These are phyloP conservation scores for Colletotrichum truncatum DNA, from an alignment of 2,329 filamentous ascomycete species.

Conservation along the genomic window DNA sequence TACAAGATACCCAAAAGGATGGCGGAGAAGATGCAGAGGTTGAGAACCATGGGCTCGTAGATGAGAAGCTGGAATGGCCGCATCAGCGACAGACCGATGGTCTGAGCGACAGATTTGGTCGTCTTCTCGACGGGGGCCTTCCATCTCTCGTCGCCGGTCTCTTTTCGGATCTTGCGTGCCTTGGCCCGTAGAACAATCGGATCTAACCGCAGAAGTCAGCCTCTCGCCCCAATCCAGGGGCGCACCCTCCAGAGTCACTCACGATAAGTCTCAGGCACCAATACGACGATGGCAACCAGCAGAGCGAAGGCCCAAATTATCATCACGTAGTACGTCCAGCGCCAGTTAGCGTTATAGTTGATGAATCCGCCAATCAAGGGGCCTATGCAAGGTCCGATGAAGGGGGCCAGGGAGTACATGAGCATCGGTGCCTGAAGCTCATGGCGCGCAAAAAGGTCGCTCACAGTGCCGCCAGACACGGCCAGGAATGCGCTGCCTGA, in stretches of 20 bases:
- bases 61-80: conserved; percentile 83
- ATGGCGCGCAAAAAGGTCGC: conserved; percentile 76
- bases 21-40: conserved; percentile 83
- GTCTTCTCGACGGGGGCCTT: conserved; percentile 80
- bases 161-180: conserved; percentile 73
- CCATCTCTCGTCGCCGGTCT: conserved; percentile 82
- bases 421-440: conserved; percentile 85
- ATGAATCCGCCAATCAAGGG: conserved; percentile 81
- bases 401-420: conserved; percentile 75
- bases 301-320: conserved; percentile 81
- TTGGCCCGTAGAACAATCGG: conserved; percentile 78
- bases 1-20: conserved; percentile 90
- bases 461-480: conserved; percentile 86
- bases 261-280: conserved; percentile 91
- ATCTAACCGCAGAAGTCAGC: conserved; percentile 45
- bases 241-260: conserved; percentile 37
- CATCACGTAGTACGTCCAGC: conserved; percentile 86
- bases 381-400: conserved; percentile 68
- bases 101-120: conserved; percentile 71
- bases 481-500: conserved; percentile 74
- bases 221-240: not conserved
- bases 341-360: conserved; percentile 77
- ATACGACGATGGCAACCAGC: conserved; percentile 69
- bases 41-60: conserved; percentile 86
- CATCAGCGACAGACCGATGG: conserved; percentile 66